Evolutionary conservation across 495 filamentous ascomycete species (phyloP), one percentile per base, ranked within the genome.

Genomic region (Hypoxylon rickii): DNA sequence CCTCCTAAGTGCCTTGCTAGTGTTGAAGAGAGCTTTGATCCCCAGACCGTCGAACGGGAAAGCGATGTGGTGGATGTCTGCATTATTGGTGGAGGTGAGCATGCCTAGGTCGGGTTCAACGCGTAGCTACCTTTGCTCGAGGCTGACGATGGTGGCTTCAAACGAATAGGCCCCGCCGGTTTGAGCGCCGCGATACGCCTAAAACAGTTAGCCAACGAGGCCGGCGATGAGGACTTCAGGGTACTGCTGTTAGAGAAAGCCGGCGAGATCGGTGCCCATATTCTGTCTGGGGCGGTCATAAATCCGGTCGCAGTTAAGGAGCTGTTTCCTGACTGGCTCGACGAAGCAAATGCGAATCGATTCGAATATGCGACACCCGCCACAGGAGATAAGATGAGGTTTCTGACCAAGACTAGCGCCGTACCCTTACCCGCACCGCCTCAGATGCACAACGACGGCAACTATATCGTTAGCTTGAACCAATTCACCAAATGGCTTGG

Each of bases 381-480:
- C 6, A 86, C 82, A 50, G 76, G 76, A 13, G 94, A 97, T 64
- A 86, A 84, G 72, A 95, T 99, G 93, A 85, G 91, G 52, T 97
- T 97, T 71, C 76, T 99, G 43, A 97, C 93, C n/a, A 85, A 92
- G 75, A 87, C 75, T 41, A 79, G 78, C 19, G 78, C 90, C 0
- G 83, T 92, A 57, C 88, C 89, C 7, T 80, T 97, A 33, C 94
- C 94, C 3, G 80, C 86, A 4, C 95, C 94, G 16, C 95, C 94
- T 20, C 94, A 97, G 76, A 97, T 99, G 95, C 83, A 96, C 72
- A 99, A 99, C 70, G 82, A 96, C 63, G 94, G 94, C 16, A 99
- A 99, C 70, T 97, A 94, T 69, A 99, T 99, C 52, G 80, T 99
- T 61, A 96, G 90, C 68, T 72, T 99, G 64, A 97, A 92, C 67